Evolutionary conservation across 192 early-diverging fungal species (phyloP).

Genomic region (Linnemannia hyalina): DNA sequence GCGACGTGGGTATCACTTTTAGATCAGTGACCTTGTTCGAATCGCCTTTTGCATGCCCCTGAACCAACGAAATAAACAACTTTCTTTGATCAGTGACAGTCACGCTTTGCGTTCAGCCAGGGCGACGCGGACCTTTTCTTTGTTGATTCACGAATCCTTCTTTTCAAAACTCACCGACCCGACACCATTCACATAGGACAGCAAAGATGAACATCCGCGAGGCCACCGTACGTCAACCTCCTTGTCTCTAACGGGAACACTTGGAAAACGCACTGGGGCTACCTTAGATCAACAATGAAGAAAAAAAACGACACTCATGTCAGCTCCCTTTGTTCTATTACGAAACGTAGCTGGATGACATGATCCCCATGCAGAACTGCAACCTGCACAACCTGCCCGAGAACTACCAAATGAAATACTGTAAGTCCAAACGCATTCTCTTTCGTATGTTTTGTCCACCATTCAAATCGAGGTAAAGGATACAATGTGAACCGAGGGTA

Average conservation of each 20-base stretch:
- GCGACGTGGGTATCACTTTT: too few species aligned
- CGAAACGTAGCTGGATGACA: conserved; percentile 77
- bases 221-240: conserved; percentile 68
- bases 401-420: conserved; percentile 99
- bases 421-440: conserved; percentile 50
- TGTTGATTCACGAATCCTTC: too few species aligned
- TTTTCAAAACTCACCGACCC: too few species aligned
- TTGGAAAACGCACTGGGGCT: neutral
- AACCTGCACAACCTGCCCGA: conserved; percentile 98
- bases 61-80: conserved; percentile 2
- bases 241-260: neutral
- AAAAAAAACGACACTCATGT: neutral
- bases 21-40: too few species aligned
- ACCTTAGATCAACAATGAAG: neutral
- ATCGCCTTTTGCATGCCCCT: neutral
- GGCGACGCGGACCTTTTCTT: too few species aligned
- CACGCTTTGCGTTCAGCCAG: neutral
- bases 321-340: neutral
- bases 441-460: neutral
- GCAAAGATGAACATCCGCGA: conserved; percentile 76
- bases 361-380: conserved; percentile 96
- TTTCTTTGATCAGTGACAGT: neutral
- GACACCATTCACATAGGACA: neutral
- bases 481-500: neutral
- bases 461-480: neutral